phyloP scores from a whole-genome alignment of 495 filamentous ascomycete genomes.

The Oidiodendron maius region DNA sequence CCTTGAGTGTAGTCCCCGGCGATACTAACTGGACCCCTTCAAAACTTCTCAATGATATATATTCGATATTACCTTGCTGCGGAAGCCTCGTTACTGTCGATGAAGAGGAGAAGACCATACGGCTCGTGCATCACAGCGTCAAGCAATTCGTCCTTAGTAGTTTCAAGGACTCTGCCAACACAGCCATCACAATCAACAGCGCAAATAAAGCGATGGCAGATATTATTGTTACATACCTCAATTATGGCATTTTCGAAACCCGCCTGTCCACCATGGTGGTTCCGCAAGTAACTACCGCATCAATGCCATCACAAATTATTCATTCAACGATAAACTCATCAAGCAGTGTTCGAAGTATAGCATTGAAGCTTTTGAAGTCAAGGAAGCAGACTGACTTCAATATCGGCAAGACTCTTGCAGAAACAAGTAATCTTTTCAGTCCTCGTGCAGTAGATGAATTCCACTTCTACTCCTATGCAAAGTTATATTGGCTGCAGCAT shows the following conservation, averaged over 20 bases:
- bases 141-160: slow-evolving; percentile 34
- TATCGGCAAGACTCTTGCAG: slow-evolving; percentile 25
- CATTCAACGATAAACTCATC: slow-evolving; percentile 21
- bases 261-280: slow-evolving; percentile 24
- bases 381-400: slow-evolving; percentile 23
- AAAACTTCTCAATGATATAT: slow-evolving; percentile 30
- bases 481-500: slow-evolving; percentile 8
- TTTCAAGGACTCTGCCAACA: slow-evolving; percentile 12
- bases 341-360: slow-evolving; percentile 19
- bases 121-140: slow-evolving; percentile 37
- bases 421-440: slow-evolving; percentile 8
- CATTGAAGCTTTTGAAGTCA: slow-evolving; percentile 25
- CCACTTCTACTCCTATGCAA: slow-evolving; percentile 12
- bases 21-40: slow-evolving; percentile 30
- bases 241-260: slow-evolving; percentile 33
- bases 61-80: slow-evolving; percentile 30
- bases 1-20: slow-evolving; percentile 33
- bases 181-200: slow-evolving; percentile 17
- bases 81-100: slow-evolving; percentile 38
- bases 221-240: slow-evolving; percentile 36
- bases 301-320: slow-evolving; percentile 26
- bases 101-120: slow-evolving; percentile 35
- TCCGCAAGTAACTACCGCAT: slow-evolving; percentile 19
- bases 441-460: slow-evolving; percentile 6
- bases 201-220: slow-evolving; percentile 28